These are phyloP conservation scores for Backusella mclennaniae DNA, from an alignment of 192 early-diverging fungal species.

Conservation along the genomic window DNA sequence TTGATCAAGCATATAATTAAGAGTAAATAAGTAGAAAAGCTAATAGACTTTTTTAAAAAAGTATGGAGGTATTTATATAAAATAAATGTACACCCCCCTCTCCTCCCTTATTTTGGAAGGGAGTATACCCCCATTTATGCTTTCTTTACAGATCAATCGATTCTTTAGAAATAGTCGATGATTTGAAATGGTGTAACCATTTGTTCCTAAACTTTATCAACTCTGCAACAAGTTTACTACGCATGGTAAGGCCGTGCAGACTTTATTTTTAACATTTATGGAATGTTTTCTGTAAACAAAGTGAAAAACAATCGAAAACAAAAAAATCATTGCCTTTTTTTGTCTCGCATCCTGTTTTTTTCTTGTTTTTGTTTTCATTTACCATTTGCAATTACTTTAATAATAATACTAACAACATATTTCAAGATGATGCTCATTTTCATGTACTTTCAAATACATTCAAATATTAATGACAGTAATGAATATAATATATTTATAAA, in stretches of 20 bases:
- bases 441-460: neutral
- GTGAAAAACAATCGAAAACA: constrained; percentile 4
- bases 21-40: neutral
- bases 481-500: neutral
- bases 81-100: neutral
- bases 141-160: constrained; percentile 1
- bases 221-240: constrained; percentile 12
- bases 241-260: constrained; percentile 13
- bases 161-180: neutral
- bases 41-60: neutral
- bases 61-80: neutral
- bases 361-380: neutral
- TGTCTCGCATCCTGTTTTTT: neutral
- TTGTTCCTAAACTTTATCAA: neutral
- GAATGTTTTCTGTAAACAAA: constrained; percentile 10
- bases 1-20: neutral
- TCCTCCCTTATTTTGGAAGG: neutral
- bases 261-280: constrained; percentile 13
- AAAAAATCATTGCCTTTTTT: neutral
- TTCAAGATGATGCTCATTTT: neutral
- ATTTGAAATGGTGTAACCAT: neutral
- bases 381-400: neutral
- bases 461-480: neutral
- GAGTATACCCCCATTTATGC: neutral
- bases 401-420: neutral